These are phyloP conservation scores for Coemansia aciculifera DNA, from an alignment of 192 early-diverging fungal genomes.

Conservation along the genomic window DNA sequence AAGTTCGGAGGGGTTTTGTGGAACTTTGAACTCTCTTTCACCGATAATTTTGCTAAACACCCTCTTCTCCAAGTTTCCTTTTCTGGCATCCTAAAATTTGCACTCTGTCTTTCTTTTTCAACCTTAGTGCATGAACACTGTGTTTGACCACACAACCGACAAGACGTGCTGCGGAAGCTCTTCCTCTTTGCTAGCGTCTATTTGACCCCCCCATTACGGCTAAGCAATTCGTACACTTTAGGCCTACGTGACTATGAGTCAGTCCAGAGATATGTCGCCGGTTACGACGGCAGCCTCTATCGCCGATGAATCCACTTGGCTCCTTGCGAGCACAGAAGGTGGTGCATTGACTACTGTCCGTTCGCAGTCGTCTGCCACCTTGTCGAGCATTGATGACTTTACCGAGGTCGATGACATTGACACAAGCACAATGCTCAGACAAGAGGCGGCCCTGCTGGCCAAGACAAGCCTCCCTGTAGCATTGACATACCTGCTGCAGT, in stretches of 20 bases:
- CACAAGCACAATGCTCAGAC: slow-evolving; percentile 17
- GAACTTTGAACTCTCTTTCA: background rate
- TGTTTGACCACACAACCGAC: background rate
- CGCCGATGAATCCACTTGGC: slow-evolving; percentile 19
- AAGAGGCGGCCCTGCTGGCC: slow-evolving; percentile 27
- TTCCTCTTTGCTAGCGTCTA: background rate
- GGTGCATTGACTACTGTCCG: background rate
- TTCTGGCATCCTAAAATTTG: background rate
- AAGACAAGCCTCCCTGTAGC: slow-evolving; percentile 29
- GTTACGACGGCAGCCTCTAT: background rate
- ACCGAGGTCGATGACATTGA: slow-evolving; percentile 13
- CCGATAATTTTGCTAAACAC: background rate
- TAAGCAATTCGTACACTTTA: background rate
- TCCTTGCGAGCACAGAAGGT: slow-evolving; percentile 2
- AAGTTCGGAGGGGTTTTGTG: background rate
- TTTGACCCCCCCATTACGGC: background rate
- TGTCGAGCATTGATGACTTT: slow-evolving; percentile 9
- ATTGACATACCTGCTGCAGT: slow-evolving; percentile 63
- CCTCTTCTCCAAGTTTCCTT: background rate
- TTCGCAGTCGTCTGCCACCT: background rate
- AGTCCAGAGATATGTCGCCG: background rate
- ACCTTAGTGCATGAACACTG: background rate
- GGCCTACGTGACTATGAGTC: background rate
- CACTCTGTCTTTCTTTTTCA: background rate
- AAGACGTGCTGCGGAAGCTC: background rate